These are phyloP conservation scores for Papiliotrema nemorosa DNA, from an alignment of 1,284 basidiomycete genomes.

Conservation along the genomic window DNA sequence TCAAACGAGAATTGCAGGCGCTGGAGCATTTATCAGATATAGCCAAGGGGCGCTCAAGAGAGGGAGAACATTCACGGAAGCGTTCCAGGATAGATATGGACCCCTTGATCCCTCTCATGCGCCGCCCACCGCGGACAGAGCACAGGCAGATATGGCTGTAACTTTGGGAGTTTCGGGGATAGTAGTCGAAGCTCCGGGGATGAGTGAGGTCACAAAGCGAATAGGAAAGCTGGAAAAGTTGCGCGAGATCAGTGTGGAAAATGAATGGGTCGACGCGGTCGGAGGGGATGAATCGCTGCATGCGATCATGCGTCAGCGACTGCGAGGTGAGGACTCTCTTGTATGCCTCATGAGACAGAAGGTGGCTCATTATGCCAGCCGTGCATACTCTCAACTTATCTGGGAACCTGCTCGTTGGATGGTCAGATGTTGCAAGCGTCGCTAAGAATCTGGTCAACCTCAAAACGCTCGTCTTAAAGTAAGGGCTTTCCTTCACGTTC, in stretches of 20 bases:
- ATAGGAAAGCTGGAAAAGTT: slow-evolving; percentile 65
- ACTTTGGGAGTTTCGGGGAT: slow-evolving; percentile 80
- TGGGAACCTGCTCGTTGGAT: slow-evolving; percentile 66
- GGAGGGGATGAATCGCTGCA: slow-evolving; percentile 51
- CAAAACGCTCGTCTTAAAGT: slow-evolving; percentile 74
- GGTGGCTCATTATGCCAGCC: slow-evolving; percentile 21
- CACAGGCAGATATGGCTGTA: slow-evolving; percentile 58
- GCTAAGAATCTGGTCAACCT: slow-evolving; percentile 61
- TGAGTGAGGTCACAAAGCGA: slow-evolving; percentile 71
- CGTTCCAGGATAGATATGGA: slow-evolving; percentile 68
- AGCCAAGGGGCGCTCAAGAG: slow-evolving; percentile 32
- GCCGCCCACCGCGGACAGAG: slow-evolving; percentile 17
- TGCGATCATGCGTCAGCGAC: slow-evolving; percentile 24
- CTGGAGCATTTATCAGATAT: slow-evolving; percentile 43
- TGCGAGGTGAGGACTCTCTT: slow-evolving; percentile 17
- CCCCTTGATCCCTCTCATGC: background rate
- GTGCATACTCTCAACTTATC: slow-evolving; percentile 79
- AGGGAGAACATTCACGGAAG: slow-evolving; percentile 70
- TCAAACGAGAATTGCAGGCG: slow-evolving; percentile 32
- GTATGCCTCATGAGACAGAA: background rate
- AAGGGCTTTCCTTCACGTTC: slow-evolving; percentile 16
- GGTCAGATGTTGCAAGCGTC: slow-evolving; percentile 68
- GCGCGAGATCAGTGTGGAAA: slow-evolving; percentile 73
- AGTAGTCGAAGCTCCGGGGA: slow-evolving; percentile 77
- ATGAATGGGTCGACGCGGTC: slow-evolving; percentile 57